Base-by-base conservation (phyloP, 306 rosid species). In the Abrus precatorius region DNA sequence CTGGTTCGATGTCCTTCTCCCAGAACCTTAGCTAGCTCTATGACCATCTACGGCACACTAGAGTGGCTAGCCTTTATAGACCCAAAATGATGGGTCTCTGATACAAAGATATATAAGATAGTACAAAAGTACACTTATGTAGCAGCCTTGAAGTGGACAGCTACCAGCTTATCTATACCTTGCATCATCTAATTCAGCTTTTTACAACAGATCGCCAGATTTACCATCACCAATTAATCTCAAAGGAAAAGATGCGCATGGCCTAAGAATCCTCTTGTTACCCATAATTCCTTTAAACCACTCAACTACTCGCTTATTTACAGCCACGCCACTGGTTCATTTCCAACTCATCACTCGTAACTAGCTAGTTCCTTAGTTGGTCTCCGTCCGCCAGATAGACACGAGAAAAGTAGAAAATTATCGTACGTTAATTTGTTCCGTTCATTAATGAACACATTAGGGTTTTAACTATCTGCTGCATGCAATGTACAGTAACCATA, bases 111-210 rank as follows among this genome's bases (percentile, higher is more conserved):
- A 33, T 61, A 49, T 28, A 33, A 60, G 80, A 76, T 27, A 55
- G 74, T 81, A 81, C 78, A 67, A 77, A 43, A 76, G 85, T 76
- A 76, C 85, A 13, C 49, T 6, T 0, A 33, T 44, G 72, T 82
- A 14, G 85, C 82, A 70, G 83, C 13, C n/a, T 68, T 47, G 68
- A 45, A 7, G 33, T 85, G 30, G 72, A 55, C 70, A 9, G 41
- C 50, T 55, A 83, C 44, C 76, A 3, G 53, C 48, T 78, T 72
- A 43, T 55, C 76, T 14, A 30, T 36, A 76, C 44, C 2, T 79
- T 49, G 59, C 80, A n/a, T 66, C 82, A 69, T 82, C 69, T 60
- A 40, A 1, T 57, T 72, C 80, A 85, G 88, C 85, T 82, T 85
- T 82, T 85, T 38, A 57, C 83, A 64, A 10, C 66, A 5, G 1